Conservation (phyloP, 208 protist genomes). For the Angomonas desouzai region DNA sequence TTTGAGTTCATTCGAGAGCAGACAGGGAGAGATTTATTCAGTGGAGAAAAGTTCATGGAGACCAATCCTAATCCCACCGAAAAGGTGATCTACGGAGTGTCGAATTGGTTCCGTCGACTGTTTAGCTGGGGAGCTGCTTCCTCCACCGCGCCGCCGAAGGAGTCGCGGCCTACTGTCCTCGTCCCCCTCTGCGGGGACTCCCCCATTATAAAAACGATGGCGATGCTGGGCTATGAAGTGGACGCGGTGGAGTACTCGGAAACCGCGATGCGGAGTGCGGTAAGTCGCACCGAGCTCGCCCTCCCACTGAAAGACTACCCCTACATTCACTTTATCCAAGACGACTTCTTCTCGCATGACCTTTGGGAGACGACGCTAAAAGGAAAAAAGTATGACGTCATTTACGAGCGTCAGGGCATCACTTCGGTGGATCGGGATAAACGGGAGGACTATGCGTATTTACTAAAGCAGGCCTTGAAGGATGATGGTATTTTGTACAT, state of each 20-base stretch:
- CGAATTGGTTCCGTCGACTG: neutral
- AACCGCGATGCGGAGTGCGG: slow-evolving; percentile 71
- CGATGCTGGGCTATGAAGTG: slow-evolving; percentile 73
- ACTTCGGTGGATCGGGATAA: slow-evolving; percentile 75
- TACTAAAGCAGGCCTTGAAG: slow-evolving; percentile 78
- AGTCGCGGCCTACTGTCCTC: slow-evolving; percentile 36
- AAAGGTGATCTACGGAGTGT: neutral
- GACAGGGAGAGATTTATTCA: slow-evolving; percentile 68
- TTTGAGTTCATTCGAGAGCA: slow-evolving; percentile 62
- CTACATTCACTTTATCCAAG: slow-evolving; percentile 64
- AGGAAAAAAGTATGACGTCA: slow-evolving; percentile 66
- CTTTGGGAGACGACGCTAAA: slow-evolving; percentile 65
- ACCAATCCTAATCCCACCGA: slow-evolving; percentile 17
- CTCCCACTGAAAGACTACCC: slow-evolving; percentile 37
- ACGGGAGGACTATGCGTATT: slow-evolving; percentile 76
- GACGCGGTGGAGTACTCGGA: slow-evolving; percentile 75
- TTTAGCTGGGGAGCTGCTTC: neutral
- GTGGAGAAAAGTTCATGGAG: slow-evolving; percentile 43
- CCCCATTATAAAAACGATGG: slow-evolving; percentile 67
- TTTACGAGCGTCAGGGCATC: slow-evolving; percentile 87
- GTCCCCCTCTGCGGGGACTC: slow-evolving; percentile 90
- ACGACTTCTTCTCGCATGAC: slow-evolving; percentile 74
- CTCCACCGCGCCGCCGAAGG: neutral
- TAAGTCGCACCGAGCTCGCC: slow-evolving; percentile 49
- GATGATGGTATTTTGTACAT: slow-evolving; percentile 86